A percentile compares a stretch with the other conserved stretches of the same genome.
Evolutionary conservation across 257 asterid genomes (phyloP).

Genomic region (Capsicum pubescens): DNA sequence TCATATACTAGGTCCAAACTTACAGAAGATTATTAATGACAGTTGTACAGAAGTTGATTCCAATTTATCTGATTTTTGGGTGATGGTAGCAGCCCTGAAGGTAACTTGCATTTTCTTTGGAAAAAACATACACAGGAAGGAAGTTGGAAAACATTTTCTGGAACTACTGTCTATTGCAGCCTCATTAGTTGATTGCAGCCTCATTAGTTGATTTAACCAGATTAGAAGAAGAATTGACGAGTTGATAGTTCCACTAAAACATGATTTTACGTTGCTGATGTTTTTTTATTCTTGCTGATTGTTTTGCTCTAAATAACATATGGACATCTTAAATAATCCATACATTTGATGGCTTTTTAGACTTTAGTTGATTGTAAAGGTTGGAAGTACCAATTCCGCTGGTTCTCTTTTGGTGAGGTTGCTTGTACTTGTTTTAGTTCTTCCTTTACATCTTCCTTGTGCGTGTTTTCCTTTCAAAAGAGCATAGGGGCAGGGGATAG

Average conservation of each 20-base stretch:
- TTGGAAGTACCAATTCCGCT: not conserved
- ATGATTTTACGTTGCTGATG: constrained; percentile 1
- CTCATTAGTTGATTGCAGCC: not conserved
- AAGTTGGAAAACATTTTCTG: constrained; percentile 19
- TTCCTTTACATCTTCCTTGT: constrained; percentile 15
- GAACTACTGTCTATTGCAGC: constrained; percentile 6
- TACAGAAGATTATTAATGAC: constrained; percentile 72
- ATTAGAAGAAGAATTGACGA: not conserved
- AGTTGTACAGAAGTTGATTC: constrained; percentile 72
- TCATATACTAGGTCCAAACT: constrained; percentile 60
- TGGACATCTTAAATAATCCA: constrained; percentile 18
- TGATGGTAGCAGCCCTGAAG: constrained; percentile 91
- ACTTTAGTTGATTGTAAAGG: not conserved
- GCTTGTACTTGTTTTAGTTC: constrained; percentile 19
- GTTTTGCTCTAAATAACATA: constrained; percentile 14
- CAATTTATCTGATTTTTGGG: constrained; percentile 90
- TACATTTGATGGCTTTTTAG: not conserved
- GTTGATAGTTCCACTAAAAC: not conserved
- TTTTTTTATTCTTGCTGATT: constrained; percentile 17
- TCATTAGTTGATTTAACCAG: not conserved
- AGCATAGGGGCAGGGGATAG: not conserved
- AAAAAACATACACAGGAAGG: not conserved
- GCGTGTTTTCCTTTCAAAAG: not conserved
- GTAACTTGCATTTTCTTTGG: constrained; percentile 38
- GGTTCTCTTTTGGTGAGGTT: not conserved